These are phyloP conservation scores for Geotrichum histeridarum DNA, from an alignment of 1,139 yeast genomes.

Conservation along the genomic window DNA sequence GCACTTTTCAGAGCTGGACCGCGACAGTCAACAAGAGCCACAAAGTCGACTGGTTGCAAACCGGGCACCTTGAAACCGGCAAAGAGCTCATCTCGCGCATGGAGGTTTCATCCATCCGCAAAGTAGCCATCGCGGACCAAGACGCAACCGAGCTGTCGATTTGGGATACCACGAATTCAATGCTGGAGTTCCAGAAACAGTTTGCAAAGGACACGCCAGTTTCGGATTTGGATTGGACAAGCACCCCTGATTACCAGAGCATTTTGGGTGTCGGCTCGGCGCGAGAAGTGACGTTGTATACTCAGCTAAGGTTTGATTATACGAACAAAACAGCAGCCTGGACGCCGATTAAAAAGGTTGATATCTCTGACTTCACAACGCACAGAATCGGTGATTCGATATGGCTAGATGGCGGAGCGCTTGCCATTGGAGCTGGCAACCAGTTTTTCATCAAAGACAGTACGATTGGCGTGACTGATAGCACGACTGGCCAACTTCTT, in stretches of 20 bases:
- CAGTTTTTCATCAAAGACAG: conserved; percentile 81
- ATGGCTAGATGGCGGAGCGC: conserved; percentile 74
- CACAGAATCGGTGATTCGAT: conserved; percentile 84
- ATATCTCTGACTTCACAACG: conserved; percentile 63
- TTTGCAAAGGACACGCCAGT: conserved; percentile 39
- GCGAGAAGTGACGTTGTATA: conserved; percentile 59
- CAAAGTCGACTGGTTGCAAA: conserved; percentile 48
- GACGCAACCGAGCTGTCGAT: conserved; percentile 51
- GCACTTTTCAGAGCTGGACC: conserved; percentile 52
- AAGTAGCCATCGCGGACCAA: conserved; percentile 64
- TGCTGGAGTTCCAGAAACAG: conserved; percentile 56
- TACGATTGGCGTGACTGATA: conserved; percentile 52
- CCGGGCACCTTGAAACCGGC: conserved; percentile 50
- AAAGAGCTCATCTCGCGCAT: conserved; percentile 49
- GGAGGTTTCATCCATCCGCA: conserved; percentile 70
- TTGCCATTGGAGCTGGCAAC: conserved; percentile 84
- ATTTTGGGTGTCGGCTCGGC: conserved; percentile 75
- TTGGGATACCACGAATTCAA: conserved; percentile 70
- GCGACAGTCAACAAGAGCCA: conserved; percentile 34
- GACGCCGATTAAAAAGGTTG: conserved; percentile 68
- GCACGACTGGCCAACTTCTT: conserved; percentile 41
- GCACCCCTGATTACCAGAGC: conserved; percentile 60
- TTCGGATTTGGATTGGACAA: conserved; percentile 74
- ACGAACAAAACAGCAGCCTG: conserved; percentile 75
- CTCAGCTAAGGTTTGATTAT: conserved; percentile 83